Conservation (phyloP, 768 basidiomycete genomes). For the Rhizopogon salebrosus region DNA sequence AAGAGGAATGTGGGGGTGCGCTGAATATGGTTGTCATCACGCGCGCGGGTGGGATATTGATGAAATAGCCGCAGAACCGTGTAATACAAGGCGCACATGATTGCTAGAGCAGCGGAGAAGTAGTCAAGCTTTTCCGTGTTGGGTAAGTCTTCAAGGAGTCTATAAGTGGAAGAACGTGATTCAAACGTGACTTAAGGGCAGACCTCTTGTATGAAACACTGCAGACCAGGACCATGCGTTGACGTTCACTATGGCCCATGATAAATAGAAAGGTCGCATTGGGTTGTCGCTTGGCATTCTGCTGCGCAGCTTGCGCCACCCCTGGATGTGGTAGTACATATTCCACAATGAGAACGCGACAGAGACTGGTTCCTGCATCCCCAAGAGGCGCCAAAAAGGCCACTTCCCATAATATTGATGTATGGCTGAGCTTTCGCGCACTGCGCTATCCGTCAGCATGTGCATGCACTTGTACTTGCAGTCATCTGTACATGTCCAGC, state of each 20-base stretch:
- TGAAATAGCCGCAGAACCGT: conserved; percentile 73
- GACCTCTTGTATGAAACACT: conserved; percentile 91
- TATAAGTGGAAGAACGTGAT: conserved; percentile 1
- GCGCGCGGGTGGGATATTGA: conserved; percentile 45
- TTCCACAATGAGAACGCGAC: conserved; percentile 89
- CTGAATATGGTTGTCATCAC: conserved; percentile 17
- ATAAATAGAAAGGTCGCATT: conserved; percentile 62
- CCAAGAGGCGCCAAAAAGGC: conserved; percentile 87
- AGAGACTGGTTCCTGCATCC: conserved; percentile 92
- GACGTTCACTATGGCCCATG: conserved; percentile 65
- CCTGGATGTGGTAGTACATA: conserved; percentile 66
- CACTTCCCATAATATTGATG: conserved; percentile 95
- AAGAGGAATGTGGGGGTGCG: conserved; percentile 13
- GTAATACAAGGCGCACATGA: conserved; percentile 77
- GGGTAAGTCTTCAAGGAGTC: conserved; percentile 55
- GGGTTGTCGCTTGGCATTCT: conserved; percentile 54
- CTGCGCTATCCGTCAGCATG: conserved; percentile 54
- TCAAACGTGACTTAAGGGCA: conserved; percentile 14
- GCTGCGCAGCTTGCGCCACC: conserved; percentile 43
- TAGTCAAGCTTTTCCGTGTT: conserved; percentile 91
- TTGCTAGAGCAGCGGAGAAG: conserved; percentile 86
- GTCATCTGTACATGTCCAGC: conserved; percentile 86
- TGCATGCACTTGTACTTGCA: conserved; percentile 93
- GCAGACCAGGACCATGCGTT: conserved; percentile 93
- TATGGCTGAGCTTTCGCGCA: conserved; percentile 35